Evolutionary conservation across 352 stramenopile genomes (phyloP), one percentile per base, ranked within the genome.

Genomic region (Phytophthora capsici): DNA sequence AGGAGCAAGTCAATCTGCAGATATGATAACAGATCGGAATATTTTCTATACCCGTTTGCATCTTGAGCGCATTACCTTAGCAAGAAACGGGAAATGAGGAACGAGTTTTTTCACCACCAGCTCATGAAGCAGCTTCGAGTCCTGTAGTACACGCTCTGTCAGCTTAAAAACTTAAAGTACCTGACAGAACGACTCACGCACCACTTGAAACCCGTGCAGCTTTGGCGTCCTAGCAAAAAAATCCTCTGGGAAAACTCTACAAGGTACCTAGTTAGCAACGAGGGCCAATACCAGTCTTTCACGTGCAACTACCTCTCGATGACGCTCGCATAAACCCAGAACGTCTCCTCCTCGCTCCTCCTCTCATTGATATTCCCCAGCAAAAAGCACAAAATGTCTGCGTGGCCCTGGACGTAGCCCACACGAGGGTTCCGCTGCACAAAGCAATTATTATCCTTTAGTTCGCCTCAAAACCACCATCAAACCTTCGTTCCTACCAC

Each of bases 321-420:
- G 55, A 93, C 59, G 46, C 71, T 82, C 10, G 77, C 71, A 40
- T 93, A 93, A 47, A 93, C 80, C 84, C 84, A 93, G 48, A 93
- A 93, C 13, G 84, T 56, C 40, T 91, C 82, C 55, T 89, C 84
- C 45, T 84, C 68, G 26, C 76, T 54, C 3, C 53, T 48, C 23
- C 61, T 55, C 12, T 57, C 48, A 19, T 81, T 78, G 19, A 74
- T 71, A 50, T 84, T 76, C 3, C 77, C 80, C 28, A 93, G 45
- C 16, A 93, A 51, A 48, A 91, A 93, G 47, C 84, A 90, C 30
- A 93, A 48, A 1, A 93, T 66, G 23, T 93, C 84, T 26, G 80
- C 82, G 36, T 93, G 84, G 41, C 84, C 84, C 52, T 93, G 84
- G 1, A 93, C 80, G 52, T 93, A 93, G 0, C 84, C 84, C n/a